Conservation (phyloP, 192 early-diverging fungal species). For the Coemansia sp. region DNA sequence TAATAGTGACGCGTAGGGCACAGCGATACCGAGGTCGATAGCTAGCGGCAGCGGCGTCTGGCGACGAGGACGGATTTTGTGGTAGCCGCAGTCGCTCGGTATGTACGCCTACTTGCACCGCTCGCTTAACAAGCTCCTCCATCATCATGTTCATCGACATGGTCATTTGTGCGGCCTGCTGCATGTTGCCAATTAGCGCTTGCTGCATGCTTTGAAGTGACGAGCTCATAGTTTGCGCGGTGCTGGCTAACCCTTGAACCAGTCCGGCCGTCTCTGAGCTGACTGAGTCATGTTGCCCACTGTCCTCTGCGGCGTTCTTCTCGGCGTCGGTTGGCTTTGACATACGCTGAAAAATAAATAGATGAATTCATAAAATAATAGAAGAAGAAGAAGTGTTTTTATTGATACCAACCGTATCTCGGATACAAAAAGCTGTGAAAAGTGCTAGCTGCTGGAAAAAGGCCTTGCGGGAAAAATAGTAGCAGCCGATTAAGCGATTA, state of each 20-base stretch:
- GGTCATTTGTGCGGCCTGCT: constrained; percentile 51
- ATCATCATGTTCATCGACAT: constrained; percentile 55
- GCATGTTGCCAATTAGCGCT: constrained; percentile 43
- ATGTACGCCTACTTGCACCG: constrained; percentile 34
- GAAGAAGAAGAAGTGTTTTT: no score
- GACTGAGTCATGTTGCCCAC: not conserved
- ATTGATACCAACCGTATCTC: no score
- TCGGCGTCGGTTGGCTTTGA: not conserved
- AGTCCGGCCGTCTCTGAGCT: not conserved
- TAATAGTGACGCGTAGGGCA: constrained; percentile 10
- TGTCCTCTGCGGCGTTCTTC: not conserved
- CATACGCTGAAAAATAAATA: not conserved
- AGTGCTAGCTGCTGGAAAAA: no score
- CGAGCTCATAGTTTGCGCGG: constrained; percentile 35
- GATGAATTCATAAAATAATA: not conserved
- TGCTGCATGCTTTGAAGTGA: constrained; percentile 52
- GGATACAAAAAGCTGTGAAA: no score
- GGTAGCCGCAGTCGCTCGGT: constrained; percentile 10
- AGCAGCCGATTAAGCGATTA: no score
- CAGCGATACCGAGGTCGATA: not conserved
- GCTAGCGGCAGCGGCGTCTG: not conserved
- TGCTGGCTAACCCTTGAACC: constrained; percentile 28
- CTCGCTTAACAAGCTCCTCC: constrained; percentile 48
- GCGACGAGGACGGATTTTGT: not conserved
- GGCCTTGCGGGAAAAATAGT: no score